Percentiles rank a stretch among this genome's conserved stretches.
These are phyloP conservation scores for Podaxis rugospora DNA, from an alignment of 768 basidiomycete genomes.

Conservation along the genomic window DNA sequence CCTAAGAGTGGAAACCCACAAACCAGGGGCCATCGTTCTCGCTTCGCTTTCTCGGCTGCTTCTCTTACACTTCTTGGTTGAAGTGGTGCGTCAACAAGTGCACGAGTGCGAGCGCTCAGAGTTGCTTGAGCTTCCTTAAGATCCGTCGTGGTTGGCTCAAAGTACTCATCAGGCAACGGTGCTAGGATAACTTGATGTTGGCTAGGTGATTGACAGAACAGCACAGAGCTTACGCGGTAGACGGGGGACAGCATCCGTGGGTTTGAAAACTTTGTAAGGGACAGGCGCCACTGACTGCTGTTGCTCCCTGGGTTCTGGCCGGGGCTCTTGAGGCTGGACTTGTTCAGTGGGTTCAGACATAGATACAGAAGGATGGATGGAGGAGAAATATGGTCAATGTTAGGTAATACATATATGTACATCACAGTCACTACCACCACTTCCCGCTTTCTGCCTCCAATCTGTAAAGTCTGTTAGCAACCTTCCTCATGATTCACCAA, in stretches of 20 bases:
- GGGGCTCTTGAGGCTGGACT: background rate
- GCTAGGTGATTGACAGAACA: background rate
- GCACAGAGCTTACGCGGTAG: constrained; percentile 12
- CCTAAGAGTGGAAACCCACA: constrained; percentile 15
- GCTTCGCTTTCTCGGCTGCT: constrained; percentile 52
- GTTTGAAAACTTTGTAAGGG: constrained; percentile 6
- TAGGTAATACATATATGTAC: background rate
- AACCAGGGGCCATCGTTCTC: constrained; percentile 72
- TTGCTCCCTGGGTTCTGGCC: background rate
- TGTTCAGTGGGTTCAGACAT: background rate
- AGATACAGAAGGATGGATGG: background rate
- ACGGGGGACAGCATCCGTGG: background rate
- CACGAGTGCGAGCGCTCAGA: constrained; percentile 55
- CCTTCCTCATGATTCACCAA: background rate
- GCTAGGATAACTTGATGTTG: constrained; percentile 22
- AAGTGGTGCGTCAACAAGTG: constrained; percentile 67
- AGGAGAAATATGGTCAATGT: background rate
- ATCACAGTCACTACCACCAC: background rate
- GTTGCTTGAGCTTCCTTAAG: constrained; percentile 63
- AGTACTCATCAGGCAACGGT: constrained; percentile 68
- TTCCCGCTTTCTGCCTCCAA: background rate
- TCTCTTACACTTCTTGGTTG: constrained; percentile 62
- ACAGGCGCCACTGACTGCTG: background rate
- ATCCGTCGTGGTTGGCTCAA: constrained; percentile 67
- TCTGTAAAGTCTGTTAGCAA: background rate